Percentiles rank a stretch among this genome's conserved stretches.
These are phyloP conservation scores for Dactylellina sp. DNA, from an alignment of 2,329 filamentous ascomycete genomes.

Conservation along the genomic window DNA sequence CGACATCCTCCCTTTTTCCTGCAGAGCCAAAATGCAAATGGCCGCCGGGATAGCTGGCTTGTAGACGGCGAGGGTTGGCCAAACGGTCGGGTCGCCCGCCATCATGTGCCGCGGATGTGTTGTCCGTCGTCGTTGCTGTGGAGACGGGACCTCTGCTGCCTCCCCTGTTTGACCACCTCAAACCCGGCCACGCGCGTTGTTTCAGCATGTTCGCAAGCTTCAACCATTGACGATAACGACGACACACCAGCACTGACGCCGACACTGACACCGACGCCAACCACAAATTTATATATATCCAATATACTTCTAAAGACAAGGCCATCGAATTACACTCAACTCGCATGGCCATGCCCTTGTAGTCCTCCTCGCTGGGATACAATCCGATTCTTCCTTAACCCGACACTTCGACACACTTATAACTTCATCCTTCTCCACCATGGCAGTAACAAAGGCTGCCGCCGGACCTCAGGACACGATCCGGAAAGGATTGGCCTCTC, in stretches of 20 bases:
- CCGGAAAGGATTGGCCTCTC: conserved; percentile 46
- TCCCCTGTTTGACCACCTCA: conserved; percentile 30
- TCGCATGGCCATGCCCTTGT: conserved; percentile 32
- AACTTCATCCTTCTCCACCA: conserved; percentile 8
- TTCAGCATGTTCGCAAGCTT: conserved; percentile 27
- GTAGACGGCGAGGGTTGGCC: conserved; percentile 13
- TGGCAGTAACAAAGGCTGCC: conserved; percentile 48
- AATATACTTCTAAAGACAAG: background rate
- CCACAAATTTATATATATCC: background rate
- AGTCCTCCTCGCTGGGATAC: conserved; percentile 10
- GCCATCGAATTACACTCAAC: background rate
- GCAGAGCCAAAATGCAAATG: background rate
- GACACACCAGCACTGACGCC: background rate
- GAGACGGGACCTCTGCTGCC: conserved; percentile 23
- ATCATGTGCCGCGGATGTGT: conserved; percentile 41
- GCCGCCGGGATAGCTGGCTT: conserved; percentile 17
- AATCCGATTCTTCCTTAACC: background rate
- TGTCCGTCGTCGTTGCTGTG: conserved; percentile 52
- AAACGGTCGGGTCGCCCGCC: conserved; percentile 41
- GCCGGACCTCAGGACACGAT: conserved; percentile 40
- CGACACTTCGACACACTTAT: conserved; percentile 7
- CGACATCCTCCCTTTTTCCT: background rate
- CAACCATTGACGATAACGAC: conserved; percentile 18
- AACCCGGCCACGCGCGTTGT: conserved; percentile 41
- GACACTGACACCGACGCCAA: background rate